Evolutionary conservation across 2,329 filamentous ascomycete genomes (phyloP), one percentile per base, ranked within the genome.

Genomic region (Exophiala spinifera): DNA sequence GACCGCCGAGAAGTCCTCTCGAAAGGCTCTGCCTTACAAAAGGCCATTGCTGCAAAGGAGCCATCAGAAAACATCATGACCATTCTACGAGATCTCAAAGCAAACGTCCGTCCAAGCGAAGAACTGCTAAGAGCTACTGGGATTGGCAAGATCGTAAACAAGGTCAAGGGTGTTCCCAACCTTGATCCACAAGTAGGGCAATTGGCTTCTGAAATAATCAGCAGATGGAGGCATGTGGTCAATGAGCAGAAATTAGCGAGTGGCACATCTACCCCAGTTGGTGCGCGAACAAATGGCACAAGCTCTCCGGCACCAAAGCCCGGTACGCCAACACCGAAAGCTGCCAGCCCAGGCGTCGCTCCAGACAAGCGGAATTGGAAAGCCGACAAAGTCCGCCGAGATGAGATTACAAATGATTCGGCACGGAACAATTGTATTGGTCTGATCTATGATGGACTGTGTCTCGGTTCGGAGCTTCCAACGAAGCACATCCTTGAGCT

Each of bases 381-480:
- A 64, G 80, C 79, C n/a, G 60, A 62, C 70, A 85, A 86, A 37
- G 84, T 96, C 49, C 85, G 91, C 65, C 82, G 83, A 64, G 83
- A 86, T 61, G 82, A 90, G 13, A 25, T 62, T 49, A 96, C 91
- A 14, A 84, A 84, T 45, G 85, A 87, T 56, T 75, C 79, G 53
- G 81, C 82, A 17, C 87, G 94, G 55, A 89, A 97, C 75, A 87
- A 84, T 67, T 95, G 89, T 70, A 85, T 96, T 59, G 91, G 90
- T 46, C 81, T 99, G 40, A 82, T 99, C 71, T 99, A 97, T 76
- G 94, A 99, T 66, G 94, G 91, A 14, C 79, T 99, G 60, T 91
- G 87, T 44, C 81, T 84, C 53, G 87, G 88, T 70, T 83, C 88
- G 23, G 67, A 66, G 14, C 68, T 72, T 49, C 66, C 78, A 8